Percentiles rank a stretch among this genome's conserved stretches.
phyloP scores from a whole-genome alignment of 1,284 basidiomycete genomes.

The Vanrija sp. region DNA sequence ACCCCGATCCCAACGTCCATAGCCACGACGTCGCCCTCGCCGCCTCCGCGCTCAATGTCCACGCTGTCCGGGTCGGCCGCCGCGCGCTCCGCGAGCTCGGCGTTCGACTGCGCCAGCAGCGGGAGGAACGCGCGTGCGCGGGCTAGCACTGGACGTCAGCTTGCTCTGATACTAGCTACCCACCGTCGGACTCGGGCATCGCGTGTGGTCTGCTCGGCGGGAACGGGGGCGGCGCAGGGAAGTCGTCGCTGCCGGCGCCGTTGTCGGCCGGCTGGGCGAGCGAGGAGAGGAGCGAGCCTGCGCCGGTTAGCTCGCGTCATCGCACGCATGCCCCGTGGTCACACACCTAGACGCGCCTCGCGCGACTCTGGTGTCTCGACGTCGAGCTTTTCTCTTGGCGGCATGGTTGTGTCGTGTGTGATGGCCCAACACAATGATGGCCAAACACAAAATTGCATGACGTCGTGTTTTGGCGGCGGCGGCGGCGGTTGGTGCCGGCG shows the following conservation, averaged over 20 bases:
- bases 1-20: constrained; percentile 42
- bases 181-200: constrained; percentile 16
- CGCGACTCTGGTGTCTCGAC: constrained; percentile 12
- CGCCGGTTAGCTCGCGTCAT: neutral
- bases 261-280: neutral
- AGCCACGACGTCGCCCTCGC: constrained; percentile 6
- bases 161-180: neutral
- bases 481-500: too few species aligned
- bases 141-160: constrained; percentile 24
- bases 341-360: constrained; percentile 9
- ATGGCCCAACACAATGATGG: too few species aligned
- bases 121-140: constrained; percentile 41
- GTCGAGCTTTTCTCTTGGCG: constrained; percentile 9
- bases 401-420: neutral
- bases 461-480: too few species aligned
- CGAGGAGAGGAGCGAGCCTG: constrained; percentile 16
- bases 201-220: constrained; percentile 5
- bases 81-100: constrained; percentile 24
- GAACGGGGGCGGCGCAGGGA: neutral
- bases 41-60: constrained; percentile 24
- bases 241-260: neutral
- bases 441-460: too few species aligned
- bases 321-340: neutral
- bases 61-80: constrained; percentile 26
- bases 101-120: constrained; percentile 31